phyloP scores from a whole-genome alignment of 805 yeast species.

The Cyberlindnera meyerae region DNA sequence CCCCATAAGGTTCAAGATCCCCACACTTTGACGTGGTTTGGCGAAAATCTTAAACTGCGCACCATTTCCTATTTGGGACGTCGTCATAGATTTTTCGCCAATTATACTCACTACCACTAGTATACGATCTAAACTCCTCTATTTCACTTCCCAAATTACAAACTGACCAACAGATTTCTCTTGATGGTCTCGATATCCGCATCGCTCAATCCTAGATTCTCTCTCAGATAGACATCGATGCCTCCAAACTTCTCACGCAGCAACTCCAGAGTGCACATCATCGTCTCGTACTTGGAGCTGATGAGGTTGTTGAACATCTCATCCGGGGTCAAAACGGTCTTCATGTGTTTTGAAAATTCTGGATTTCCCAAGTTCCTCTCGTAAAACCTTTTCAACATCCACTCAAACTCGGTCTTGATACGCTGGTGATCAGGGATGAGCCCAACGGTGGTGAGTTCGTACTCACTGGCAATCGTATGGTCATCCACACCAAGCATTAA shows the following conservation, averaged over 20 bases:
- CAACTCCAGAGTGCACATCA: conserved; percentile 57
- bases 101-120: too few relatives aligned
- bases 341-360: conserved; percentile 2
- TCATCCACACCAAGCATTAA: conserved; percentile 61
- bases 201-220: conserved; percentile 38
- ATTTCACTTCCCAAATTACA: too few relatives aligned
- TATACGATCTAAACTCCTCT: too few relatives aligned
- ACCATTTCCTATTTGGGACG: too few relatives aligned
- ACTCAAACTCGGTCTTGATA: conserved; percentile 21
- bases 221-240: conserved; percentile 41
- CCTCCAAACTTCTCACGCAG: conserved; percentile 52
- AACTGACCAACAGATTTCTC: conserved; percentile 27
- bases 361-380: conserved; percentile 4
- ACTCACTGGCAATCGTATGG: conserved; percentile 65
- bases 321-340: conserved; percentile 21
- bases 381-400: conserved; percentile 8
- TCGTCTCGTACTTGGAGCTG: conserved; percentile 62
- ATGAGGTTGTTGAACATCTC: conserved; percentile 58
- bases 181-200: conserved; percentile 39
- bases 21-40: too few relatives aligned
- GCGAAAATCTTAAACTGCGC: too few relatives aligned
- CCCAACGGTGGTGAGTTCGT: conserved; percentile 69
- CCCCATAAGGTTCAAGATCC: too few relatives aligned
- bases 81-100: too few relatives aligned
- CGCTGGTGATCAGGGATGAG: conserved; percentile 39